phyloP scores from a whole-genome alignment of 2,329 filamentous ascomycete genomes.

The Microcyclosporella mali region DNA sequence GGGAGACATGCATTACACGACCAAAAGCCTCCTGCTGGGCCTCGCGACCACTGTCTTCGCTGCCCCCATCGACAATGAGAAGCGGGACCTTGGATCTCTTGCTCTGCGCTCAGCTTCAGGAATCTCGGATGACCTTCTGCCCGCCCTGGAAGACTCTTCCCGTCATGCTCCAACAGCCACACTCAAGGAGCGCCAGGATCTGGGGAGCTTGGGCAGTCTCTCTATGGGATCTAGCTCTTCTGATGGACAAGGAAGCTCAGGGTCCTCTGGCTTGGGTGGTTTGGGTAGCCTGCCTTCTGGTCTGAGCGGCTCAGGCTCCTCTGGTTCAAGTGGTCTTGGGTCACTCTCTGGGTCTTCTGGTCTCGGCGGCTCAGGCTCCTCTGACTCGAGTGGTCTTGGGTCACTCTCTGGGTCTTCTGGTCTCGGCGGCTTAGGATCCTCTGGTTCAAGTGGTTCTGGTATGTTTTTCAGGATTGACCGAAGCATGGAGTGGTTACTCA shows the following conservation, averaged over 20 bases:
- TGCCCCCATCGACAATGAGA: slow-evolving; percentile 14
- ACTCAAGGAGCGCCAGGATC: slow-evolving; percentile 4
- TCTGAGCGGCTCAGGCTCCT: not conserved
- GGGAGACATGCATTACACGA: slow-evolving; percentile 11
- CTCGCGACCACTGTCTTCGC: slow-evolving; percentile 9
- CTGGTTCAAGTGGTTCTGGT: slow-evolving; percentile 1
- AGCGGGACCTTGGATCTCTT: slow-evolving; percentile 6
- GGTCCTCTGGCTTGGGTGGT: slow-evolving; percentile 1
- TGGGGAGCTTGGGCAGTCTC: not conserved
- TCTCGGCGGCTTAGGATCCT: slow-evolving; percentile 1
- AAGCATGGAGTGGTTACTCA: not conserved
- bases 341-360: slow-evolving; percentile 3
- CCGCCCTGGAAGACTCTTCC: not conserved
- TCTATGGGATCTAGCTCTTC: not conserved
- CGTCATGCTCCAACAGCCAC: too few species aligned
- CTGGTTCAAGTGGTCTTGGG: not conserved
- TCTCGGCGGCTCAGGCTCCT: not conserved
- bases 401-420: slow-evolving; percentile 1
- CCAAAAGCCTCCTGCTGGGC: slow-evolving; percentile 5
- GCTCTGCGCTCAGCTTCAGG: slow-evolving; percentile 1
- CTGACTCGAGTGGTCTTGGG: not conserved
- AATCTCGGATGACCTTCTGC: slow-evolving; percentile 2
- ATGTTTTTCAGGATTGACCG: not conserved
- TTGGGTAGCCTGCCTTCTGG: not conserved
- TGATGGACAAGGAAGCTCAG: not conserved